A percentile compares a stretch with the other conserved stretches of the same genome.
Evolutionary conservation across 176 grass and related monocot genomes (phyloP).

Genomic region (Rhipidocladum racemiflorum): DNA sequence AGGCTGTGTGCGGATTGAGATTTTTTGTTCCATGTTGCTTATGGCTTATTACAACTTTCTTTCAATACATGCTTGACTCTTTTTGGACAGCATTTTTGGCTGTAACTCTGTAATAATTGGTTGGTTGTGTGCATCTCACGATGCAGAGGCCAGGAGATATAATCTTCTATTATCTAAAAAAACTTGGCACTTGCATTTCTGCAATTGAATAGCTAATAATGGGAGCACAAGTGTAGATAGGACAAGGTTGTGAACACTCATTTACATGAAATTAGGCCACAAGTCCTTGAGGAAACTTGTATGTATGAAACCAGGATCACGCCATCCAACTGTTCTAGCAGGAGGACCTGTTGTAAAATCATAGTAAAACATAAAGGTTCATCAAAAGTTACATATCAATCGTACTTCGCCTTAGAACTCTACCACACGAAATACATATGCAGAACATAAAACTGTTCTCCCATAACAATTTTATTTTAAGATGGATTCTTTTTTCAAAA

Average conservation of each 20-base stretch:
- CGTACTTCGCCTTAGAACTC: neutral
- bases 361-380: neutral
- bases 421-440: neutral
- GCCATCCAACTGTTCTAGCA: slow-evolving; percentile 92
- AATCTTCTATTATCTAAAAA: too few relatives aligned
- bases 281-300: slow-evolving; percentile 81
- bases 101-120: too few relatives aligned
- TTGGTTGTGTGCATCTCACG: too few relatives aligned
- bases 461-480: neutral
- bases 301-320: slow-evolving; percentile 89
- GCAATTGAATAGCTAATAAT: slow-evolving; percentile 14
- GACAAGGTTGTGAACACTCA: slow-evolving; percentile 7
- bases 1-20: too few relatives aligned
- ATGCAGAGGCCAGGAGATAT: too few relatives aligned
- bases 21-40: too few relatives aligned
- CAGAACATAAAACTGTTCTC: neutral
- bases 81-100: too few relatives aligned
- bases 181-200: slow-evolving; percentile 19
- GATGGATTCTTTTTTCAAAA: neutral
- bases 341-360: slow-evolving; percentile 58
- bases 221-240: neutral
- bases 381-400: neutral
- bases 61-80: too few relatives aligned
- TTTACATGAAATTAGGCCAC: slow-evolving; percentile 81
- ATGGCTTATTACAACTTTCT: too few relatives aligned